These are phyloP conservation scores for Dysphania ambrosioides DNA, from an alignment of 148 eudicot species.

Conservation along the genomic window DNA sequence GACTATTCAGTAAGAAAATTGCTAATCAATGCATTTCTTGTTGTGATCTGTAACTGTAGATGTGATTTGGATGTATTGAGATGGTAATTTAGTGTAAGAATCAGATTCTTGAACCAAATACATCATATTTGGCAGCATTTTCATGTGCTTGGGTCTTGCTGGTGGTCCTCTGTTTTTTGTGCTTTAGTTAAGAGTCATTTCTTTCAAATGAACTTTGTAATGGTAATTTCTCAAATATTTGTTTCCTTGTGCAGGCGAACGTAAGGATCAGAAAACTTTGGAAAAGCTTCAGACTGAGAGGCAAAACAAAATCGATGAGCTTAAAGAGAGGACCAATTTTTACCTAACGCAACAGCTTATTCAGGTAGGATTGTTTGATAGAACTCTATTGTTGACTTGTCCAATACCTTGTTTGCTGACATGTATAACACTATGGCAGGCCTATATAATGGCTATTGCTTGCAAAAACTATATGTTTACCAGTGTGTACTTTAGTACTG, in stretches of 20 bases:
- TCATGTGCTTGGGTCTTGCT: background rate
- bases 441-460: background rate
- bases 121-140: no score
- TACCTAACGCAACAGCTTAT: constrained; percentile 88
- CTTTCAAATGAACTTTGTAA: background rate
- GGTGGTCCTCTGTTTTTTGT: background rate
- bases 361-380: constrained; percentile 49
- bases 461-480: background rate
- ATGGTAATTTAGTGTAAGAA: background rate
- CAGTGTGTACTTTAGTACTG: background rate
- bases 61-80: background rate
- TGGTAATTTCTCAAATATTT: background rate
- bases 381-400: background rate
- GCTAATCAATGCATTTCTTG: background rate
- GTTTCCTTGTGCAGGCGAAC: constrained; percentile 50
- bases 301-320: constrained; percentile 86
- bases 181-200: background rate
- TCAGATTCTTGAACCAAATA: background rate
- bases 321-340: constrained; percentile 88
- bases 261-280: constrained; percentile 73
- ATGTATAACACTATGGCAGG: background rate
- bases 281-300: constrained; percentile 83
- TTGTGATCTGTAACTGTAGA: background rate
- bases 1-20: background rate
- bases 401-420: constrained; percentile 6